Evolutionary conservation across 2,329 filamentous ascomycete species (phyloP).

Genomic region (Biscogniauxia sp.): DNA sequence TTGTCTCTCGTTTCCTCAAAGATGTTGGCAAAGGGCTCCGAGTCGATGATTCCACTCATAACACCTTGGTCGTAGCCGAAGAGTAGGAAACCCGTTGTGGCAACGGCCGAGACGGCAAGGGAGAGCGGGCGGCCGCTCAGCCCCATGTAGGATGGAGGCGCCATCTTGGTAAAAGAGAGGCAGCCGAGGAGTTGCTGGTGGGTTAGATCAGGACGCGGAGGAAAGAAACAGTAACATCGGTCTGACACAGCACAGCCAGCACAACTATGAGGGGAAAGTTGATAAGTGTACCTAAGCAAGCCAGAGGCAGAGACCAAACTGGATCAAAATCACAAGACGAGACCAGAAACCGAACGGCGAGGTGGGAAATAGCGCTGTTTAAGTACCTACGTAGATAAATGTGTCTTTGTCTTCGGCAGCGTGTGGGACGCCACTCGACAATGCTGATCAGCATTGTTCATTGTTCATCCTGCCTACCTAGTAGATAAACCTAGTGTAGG

Average conservation of each 20-base stretch:
- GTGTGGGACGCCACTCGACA: too few relatives aligned
- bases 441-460: background rate
- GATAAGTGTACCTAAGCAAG: background rate
- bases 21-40: constrained; percentile 45
- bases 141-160: constrained; percentile 55
- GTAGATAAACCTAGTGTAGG: too few relatives aligned
- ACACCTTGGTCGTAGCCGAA: constrained; percentile 57
- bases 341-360: background rate
- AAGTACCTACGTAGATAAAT: background rate
- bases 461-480: background rate
- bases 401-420: too few relatives aligned
- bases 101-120: constrained; percentile 50
- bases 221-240: constrained; percentile 1
- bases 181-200: constrained; percentile 4
- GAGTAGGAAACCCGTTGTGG: constrained; percentile 49
- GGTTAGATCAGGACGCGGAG: constrained; percentile 6
- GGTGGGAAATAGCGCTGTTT: background rate
- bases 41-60: constrained; percentile 52
- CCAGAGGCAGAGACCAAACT: background rate
- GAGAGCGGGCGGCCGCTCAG: constrained; percentile 57
- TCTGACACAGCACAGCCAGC: background rate
- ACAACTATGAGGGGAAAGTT: background rate
- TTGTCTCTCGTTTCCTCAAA: constrained; percentile 42
- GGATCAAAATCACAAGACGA: background rate
- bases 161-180: constrained; percentile 38